Base-by-base conservation (phyloP, 176 grass and related monocot genomes). In the Triticum monococcum region DNA sequence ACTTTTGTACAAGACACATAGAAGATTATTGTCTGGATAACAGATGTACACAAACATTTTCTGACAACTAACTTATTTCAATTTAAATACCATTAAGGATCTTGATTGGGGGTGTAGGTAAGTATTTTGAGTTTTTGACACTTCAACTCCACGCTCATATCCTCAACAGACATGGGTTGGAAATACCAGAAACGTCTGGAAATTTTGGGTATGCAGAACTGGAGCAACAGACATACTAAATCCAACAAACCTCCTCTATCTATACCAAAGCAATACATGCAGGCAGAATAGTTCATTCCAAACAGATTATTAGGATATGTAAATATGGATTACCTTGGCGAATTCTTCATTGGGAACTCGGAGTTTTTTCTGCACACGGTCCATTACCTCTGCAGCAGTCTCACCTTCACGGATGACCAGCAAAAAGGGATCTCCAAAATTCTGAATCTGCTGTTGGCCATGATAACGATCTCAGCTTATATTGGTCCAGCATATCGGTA, bases 391-490 rank as follows among this genome's bases (percentile, higher is more conserved):
- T 17, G 85, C 83, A 82, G 92, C 79, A 75, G 85, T 92, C 72
- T 97, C 94, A 79, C 89, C 88, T 87, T 97, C 94, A 79, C 35
- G 91, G 70, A 97, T 90, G 64, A 90, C 91, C 62, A 94, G 56
- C 64, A 97, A 81, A 85, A 97, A 90, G 28, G 94, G 94, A 84
- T 97, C 94, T 71, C 94, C 94, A 4, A 97, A 97, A 79, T 97
- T 92, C 52, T 97, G 94, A 83, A 95, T 86, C 68, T 93, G 91
- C 84, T 81, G 70, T 77, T 68, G 68, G 79, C 79, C 64, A 84
- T 32, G 60, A 72, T 17, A 36, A 38, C 46, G 79, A 63, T 88
- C 64, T 72, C 74, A 84, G 69, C 30, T 88, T 56, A 64, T 78
- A 83, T 70, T 79, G 38, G 26, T 50, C 26, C 4, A 50, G 37